These are phyloP conservation scores for Penicillium sp. DNA, from an alignment of 2,329 filamentous ascomycete genomes.

Conservation along the genomic window DNA sequence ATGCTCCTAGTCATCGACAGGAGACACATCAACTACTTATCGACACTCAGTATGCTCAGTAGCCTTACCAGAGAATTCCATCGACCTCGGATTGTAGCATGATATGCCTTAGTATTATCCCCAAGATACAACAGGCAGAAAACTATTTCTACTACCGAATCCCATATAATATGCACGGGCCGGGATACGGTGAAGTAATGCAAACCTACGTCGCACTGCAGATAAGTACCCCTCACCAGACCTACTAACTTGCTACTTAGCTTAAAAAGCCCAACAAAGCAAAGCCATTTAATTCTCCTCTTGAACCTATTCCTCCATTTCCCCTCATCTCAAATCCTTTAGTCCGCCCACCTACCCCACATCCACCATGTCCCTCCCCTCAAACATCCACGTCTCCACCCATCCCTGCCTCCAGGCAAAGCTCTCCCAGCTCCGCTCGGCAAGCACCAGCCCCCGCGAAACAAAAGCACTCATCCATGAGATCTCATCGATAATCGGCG, in stretches of 20 bases:
- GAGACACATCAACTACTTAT: too few relatives aligned
- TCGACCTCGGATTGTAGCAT: too few relatives aligned
- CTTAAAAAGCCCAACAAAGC: too few relatives aligned
- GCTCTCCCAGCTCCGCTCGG: conserved; percentile 82
- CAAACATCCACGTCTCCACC: conserved; percentile 71
- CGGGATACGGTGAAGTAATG: not conserved
- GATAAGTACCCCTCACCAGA: conserved; percentile 11
- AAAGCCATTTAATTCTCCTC: not conserved
- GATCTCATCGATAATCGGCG: conserved; percentile 77
- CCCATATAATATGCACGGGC: not conserved
- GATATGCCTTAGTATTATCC: too few relatives aligned
- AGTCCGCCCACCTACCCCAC: conserved; percentile 5
- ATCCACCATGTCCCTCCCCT: conserved; percentile 42
- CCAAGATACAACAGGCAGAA: too few relatives aligned
- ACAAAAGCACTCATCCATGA: conserved; percentile 83
- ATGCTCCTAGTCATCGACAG: too few relatives aligned
- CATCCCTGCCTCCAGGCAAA: conserved; percentile 89
- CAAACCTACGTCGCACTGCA: conserved; percentile 5
- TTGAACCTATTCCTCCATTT: not conserved
- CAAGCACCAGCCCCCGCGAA: conserved; percentile 68
- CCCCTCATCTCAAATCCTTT: not conserved
- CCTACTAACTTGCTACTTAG: not conserved
- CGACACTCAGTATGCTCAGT: too few relatives aligned
- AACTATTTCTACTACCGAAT: too few relatives aligned
- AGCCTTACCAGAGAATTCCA: too few relatives aligned